A percentile compares a stretch with the other conserved stretches of the same genome.
Evolutionary conservation across 2,329 filamentous ascomycete species (phyloP).

Genomic region (Neofusicoccum ribis): DNA sequence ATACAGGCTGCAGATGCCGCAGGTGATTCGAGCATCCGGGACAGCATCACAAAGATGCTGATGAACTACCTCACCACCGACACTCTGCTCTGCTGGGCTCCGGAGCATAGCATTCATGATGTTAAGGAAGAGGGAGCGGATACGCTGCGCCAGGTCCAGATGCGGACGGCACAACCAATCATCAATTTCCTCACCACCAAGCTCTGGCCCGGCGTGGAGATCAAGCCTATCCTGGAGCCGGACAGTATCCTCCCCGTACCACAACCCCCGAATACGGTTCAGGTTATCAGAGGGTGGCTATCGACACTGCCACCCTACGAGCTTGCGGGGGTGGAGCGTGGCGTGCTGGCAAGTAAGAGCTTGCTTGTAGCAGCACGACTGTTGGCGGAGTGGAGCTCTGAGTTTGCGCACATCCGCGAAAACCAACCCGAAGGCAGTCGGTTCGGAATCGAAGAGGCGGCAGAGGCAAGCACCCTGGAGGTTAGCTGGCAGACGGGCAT

Average conservation of each 20-base stretch:
- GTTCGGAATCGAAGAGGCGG: conserved; percentile 83
- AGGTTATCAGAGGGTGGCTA: conserved; percentile 78
- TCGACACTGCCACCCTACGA: conserved; percentile 72
- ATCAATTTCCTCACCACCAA: conserved; percentile 68
- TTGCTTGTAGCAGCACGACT: conserved; percentile 74
- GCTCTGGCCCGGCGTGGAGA: conserved; percentile 81
- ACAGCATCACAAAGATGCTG: conserved; percentile 65
- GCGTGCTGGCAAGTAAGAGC: conserved; percentile 82
- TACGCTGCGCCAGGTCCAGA: conserved; percentile 72
- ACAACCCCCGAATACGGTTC: conserved; percentile 73
- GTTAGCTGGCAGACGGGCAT: conserved; percentile 84
- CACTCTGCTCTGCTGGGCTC: conserved; percentile 87
- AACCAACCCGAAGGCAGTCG: conserved; percentile 34
- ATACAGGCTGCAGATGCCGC: conserved; percentile 67
- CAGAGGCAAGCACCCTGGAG: conserved; percentile 75
- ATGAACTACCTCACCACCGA: conserved; percentile 91
- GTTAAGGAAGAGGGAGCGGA: conserved; percentile 49
- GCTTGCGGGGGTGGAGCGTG: conserved; percentile 82
- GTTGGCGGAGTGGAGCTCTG: conserved; percentile 84
- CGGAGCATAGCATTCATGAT: conserved; percentile 53
- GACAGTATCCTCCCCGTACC: conserved; percentile 72
- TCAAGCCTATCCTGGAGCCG: conserved; percentile 77
- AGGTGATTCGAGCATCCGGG: conserved; percentile 56
- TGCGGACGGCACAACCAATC: conserved; percentile 67
- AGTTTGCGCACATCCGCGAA: conserved; percentile 57